Conservation (phyloP, 2,329 filamentous ascomycete genomes). For the Pestalotiopsis sp. region DNA sequence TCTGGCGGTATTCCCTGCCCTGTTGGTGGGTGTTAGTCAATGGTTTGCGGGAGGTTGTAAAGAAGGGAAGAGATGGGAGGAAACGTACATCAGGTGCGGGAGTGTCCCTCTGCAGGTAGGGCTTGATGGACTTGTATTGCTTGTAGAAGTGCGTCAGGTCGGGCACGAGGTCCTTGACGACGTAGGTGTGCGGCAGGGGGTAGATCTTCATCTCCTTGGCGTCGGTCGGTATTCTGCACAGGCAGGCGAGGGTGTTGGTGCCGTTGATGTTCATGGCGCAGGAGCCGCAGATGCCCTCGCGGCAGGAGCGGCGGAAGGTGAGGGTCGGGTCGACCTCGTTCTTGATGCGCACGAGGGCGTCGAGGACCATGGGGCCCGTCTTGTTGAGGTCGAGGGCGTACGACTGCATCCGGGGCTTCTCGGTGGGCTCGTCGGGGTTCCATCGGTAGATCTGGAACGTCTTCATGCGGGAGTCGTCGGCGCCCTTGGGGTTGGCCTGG, state of each 20-base stretch:
- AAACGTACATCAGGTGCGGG: slow-evolving; percentile 77
- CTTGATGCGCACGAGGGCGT: slow-evolving; percentile 97
- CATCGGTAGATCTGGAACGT: slow-evolving; percentile 99
- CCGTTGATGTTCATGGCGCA: slow-evolving; percentile 99
- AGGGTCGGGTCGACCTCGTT: slow-evolving; percentile 97
- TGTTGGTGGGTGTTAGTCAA: slow-evolving; percentile 36
- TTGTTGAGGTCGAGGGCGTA: slow-evolving; percentile 98
- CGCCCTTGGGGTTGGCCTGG: slow-evolving; percentile 61
- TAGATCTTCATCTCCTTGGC: slow-evolving; percentile 90
- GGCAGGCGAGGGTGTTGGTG: slow-evolving; percentile 94
- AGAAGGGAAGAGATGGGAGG: too few species aligned
- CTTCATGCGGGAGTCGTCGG: slow-evolving; percentile 71
- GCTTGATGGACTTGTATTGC: slow-evolving; percentile 99
- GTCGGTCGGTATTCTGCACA: slow-evolving; percentile 96
- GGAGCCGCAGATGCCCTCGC: slow-evolving; percentile 97
- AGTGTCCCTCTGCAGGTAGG: slow-evolving; percentile 91
- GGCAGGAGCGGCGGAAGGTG: slow-evolving; percentile 93
- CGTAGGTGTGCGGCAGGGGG: slow-evolving; percentile 96
- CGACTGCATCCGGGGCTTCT: slow-evolving; percentile 94
- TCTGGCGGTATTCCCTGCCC: slow-evolving; percentile 92
- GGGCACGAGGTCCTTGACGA: slow-evolving; percentile 98
- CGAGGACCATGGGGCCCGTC: slow-evolving; percentile 97
- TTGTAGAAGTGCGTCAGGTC: slow-evolving; percentile 99
- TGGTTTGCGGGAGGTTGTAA: too few species aligned
- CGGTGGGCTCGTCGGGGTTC: slow-evolving; percentile 89